These are phyloP conservation scores for Ensete ventricosum DNA, from an alignment of 176 grass and related monocot genomes.

Conservation along the genomic window DNA sequence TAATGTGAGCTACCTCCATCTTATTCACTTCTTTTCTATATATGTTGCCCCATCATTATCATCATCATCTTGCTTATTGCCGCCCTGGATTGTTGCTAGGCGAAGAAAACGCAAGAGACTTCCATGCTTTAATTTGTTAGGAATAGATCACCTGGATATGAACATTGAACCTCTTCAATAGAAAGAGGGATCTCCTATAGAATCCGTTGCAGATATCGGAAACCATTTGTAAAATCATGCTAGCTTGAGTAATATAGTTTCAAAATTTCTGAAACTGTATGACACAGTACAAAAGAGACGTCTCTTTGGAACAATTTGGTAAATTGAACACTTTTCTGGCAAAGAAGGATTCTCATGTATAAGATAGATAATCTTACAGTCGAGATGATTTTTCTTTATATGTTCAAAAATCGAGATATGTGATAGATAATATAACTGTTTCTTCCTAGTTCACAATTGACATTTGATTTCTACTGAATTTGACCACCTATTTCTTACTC, in stretches of 20 bases:
- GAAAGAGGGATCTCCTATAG: too few relatives aligned
- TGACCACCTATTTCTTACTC: too few relatives aligned
- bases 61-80: too few relatives aligned
- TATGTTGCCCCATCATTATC: too few relatives aligned
- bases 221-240: not conserved
- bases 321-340: not conserved
- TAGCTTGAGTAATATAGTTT: too few relatives aligned
- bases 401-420: not conserved
- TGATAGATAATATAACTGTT: not conserved
- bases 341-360: not conserved
- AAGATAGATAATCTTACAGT: not conserved
- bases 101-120: not conserved
- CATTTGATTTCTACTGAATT: not conserved
- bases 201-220: not conserved
- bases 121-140: too few relatives aligned
- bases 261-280: too few relatives aligned
- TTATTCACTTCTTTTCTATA: not conserved
- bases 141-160: too few relatives aligned
- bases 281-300: too few relatives aligned
- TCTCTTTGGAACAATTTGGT: not conserved
- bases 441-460: not conserved
- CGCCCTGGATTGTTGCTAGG: too few relatives aligned
- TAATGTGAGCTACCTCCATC: conserved; percentile 33
- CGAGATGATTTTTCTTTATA: not conserved
- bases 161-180: too few relatives aligned